Conservation (phyloP, 2,329 filamentous ascomycete species). For the Fusarium oligoseptatum region DNA sequence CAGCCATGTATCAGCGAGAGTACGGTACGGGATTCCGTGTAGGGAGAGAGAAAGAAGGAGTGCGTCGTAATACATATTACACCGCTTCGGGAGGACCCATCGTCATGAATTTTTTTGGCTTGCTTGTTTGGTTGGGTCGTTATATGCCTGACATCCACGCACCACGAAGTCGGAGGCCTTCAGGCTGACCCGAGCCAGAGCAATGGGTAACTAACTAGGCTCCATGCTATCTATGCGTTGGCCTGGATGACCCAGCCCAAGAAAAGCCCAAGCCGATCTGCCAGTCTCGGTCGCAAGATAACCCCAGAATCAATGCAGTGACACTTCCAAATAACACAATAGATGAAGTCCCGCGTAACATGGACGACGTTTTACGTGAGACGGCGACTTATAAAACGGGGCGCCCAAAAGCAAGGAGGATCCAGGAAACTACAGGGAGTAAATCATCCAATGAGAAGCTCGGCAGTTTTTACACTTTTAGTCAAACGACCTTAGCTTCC, state of each 20-base stretch:
- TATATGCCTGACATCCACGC: neutral
- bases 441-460: neutral
- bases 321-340: neutral
- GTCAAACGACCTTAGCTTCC: neutral
- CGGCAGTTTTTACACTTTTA: neutral
- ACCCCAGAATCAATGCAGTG: neutral
- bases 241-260: neutral
- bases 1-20: neutral
- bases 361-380: conserved; percentile 5
- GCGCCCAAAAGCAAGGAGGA: neutral
- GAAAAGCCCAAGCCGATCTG: neutral
- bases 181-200: neutral
- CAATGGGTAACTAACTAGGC: neutral
- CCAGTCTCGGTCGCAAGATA: neutral
- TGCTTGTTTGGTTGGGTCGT: neutral
- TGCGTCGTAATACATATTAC: neutral
- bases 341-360: neutral
- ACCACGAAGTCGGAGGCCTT: neutral
- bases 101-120: neutral
- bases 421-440: neutral
- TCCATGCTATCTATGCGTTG: neutral
- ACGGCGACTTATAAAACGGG: neutral
- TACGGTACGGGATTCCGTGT: neutral
- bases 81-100: neutral
- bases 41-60: neutral